These are phyloP conservation scores for Clarireedia monteithiana DNA, from an alignment of 2,329 filamentous ascomycete genomes.

Conservation along the genomic window DNA sequence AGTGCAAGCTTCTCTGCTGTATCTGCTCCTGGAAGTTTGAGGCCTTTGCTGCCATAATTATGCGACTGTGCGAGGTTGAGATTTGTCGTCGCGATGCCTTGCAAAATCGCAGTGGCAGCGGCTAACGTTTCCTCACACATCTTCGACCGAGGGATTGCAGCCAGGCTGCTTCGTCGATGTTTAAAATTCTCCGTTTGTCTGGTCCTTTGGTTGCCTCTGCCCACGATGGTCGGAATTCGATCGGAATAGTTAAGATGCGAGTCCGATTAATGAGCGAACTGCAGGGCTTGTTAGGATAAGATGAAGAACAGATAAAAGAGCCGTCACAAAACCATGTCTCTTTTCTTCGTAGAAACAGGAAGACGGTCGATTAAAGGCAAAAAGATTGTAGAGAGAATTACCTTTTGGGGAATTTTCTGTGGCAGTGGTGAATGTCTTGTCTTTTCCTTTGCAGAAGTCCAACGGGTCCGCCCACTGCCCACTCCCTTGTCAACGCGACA, in stretches of 20 bases:
- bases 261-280: slow-evolving; percentile 1
- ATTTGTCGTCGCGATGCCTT: slow-evolving; percentile 37
- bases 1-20: slow-evolving; percentile 69
- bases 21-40: slow-evolving; percentile 71
- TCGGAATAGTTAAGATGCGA: neutral
- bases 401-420: neutral
- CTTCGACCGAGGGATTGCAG: slow-evolving; percentile 15
- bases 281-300: slow-evolving; percentile 4
- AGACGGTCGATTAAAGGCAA: neutral
- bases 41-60: slow-evolving; percentile 24
- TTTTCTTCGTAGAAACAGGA: slow-evolving; percentile 1
- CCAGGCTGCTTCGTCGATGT: slow-evolving; percentile 17
- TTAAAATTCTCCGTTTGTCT: slow-evolving; percentile 12
- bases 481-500: slow-evolving; percentile 10
- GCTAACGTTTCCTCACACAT: slow-evolving; percentile 43
- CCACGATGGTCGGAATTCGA: slow-evolving; percentile 5
- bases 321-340: slow-evolving; percentile 2
- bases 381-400: neutral
- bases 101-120: slow-evolving; percentile 46
- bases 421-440: slow-evolving; percentile 1
- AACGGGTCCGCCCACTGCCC: neutral
- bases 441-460: slow-evolving; percentile 2
- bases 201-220: neutral
- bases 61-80: slow-evolving; percentile 14
- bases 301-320: slow-evolving; percentile 1